These are phyloP conservation scores for Arthrobotrys iridis DNA, from an alignment of 2,329 filamentous ascomycete species.

Conservation along the genomic window DNA sequence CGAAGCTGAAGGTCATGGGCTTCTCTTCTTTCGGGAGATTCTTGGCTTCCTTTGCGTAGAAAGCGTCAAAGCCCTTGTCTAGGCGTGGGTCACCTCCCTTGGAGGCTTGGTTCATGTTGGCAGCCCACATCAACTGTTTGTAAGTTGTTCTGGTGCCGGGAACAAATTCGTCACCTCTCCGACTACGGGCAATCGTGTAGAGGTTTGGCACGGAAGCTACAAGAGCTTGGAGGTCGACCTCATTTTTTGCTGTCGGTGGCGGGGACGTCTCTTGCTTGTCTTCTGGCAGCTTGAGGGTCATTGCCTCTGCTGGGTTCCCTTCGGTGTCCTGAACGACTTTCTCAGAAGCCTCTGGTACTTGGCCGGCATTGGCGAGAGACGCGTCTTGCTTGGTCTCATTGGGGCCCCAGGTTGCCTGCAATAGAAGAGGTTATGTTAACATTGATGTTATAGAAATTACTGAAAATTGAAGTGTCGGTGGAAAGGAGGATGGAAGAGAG, in stretches of 20 bases:
- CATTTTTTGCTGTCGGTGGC: background rate
- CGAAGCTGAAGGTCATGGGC: background rate
- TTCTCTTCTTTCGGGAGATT: background rate
- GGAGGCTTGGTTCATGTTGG: background rate
- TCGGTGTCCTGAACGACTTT: background rate
- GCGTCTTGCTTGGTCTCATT: background rate
- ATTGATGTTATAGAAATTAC: too few species aligned
- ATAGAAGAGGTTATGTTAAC: background rate
- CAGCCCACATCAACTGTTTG: conserved; percentile 1
- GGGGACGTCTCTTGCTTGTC: background rate
- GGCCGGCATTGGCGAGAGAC: background rate
- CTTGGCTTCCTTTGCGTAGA: background rate
- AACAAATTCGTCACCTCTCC: background rate
- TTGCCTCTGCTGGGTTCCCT: background rate
- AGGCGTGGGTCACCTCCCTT: background rate
- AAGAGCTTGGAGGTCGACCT: background rate
- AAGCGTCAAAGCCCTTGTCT: conserved; percentile 1
- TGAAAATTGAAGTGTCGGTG: too few species aligned
- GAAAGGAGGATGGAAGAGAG: background rate
- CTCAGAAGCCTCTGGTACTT: background rate
- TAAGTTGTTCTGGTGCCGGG: conserved; percentile 14
- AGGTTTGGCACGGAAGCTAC: background rate
- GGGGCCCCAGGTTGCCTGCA: conserved; percentile 17
- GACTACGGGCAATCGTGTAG: background rate
- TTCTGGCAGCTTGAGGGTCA: background rate